phyloP scores from a whole-genome alignment of 257 asterid species.

The Plantago ovata region DNA sequence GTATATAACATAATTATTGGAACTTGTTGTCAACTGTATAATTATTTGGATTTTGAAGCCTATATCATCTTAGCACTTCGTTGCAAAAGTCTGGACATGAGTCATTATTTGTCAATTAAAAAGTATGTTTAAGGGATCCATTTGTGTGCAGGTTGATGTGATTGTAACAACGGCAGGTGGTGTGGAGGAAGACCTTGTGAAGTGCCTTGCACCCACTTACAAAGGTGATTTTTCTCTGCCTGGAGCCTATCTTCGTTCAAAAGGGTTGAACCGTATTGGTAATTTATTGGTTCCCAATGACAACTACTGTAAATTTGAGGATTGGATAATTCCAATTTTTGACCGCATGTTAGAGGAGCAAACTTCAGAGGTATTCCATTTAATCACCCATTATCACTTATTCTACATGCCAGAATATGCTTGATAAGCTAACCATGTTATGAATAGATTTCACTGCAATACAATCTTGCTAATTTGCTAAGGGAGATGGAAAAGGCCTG shows the following conservation, averaged over 20 bases:
- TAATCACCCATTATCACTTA: background rate
- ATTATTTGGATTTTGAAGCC: no score
- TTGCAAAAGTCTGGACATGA: no score
- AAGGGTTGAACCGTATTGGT: conserved; percentile 91
- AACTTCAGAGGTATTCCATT: conserved; percentile 43
- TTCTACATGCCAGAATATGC: no score
- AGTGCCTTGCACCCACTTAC: conserved; percentile 91
- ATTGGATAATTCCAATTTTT: conserved; percentile 88
- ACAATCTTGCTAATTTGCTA: no score
- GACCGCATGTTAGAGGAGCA: conserved; percentile 91
- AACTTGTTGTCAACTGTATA: no score
- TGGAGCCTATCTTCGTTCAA: conserved; percentile 75
- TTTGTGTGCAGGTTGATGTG: conserved; percentile 69
- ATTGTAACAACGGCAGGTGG: conserved; percentile 99
- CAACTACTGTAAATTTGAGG: conserved; percentile 93
- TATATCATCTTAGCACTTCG: no score
- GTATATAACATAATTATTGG: no score
- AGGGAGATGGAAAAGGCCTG: no score
- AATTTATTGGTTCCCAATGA: conserved; percentile 90
- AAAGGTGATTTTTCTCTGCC: conserved; percentile 80
- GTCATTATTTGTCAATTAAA: no score
- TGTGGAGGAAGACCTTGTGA: conserved; percentile 92
- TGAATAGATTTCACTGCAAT: no score
- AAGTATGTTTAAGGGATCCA: no score
- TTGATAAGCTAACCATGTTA: no score